A percentile compares a stretch with the other conserved stretches of the same genome.
Evolutionary conservation across 2,329 filamentous ascomycete genomes (phyloP).

Genomic region (Paecilomyces dactylethromorphus): DNA sequence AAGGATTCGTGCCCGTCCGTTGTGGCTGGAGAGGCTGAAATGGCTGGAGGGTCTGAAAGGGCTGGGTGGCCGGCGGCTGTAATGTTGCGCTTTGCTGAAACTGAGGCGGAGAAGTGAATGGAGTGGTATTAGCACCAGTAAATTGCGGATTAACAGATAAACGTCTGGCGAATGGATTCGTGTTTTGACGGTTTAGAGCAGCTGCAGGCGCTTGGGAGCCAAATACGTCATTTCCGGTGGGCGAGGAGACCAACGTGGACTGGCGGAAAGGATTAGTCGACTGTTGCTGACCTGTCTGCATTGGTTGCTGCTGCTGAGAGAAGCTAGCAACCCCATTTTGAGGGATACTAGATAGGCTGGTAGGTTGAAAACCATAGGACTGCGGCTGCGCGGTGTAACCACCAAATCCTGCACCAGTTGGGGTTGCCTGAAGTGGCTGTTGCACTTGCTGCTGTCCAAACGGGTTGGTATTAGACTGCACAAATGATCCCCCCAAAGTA

Average conservation of each 20-base stretch:
- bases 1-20: constrained; percentile 67
- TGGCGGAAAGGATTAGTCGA: constrained; percentile 90
- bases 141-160: constrained; percentile 27
- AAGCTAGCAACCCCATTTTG: constrained; percentile 45
- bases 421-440: constrained; percentile 53
- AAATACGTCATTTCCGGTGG: constrained; percentile 42
- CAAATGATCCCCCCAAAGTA: constrained; percentile 18
- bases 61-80: constrained; percentile 30
- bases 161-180: constrained; percentile 78
- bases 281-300: constrained; percentile 43
- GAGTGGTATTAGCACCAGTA: constrained; percentile 14
- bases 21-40: constrained; percentile 49
- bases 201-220: constrained; percentile 39
- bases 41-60: constrained; percentile 43
- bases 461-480: constrained; percentile 25
- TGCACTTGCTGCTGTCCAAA: constrained; percentile 27
- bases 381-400: constrained; percentile 69
- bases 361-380: constrained; percentile 42
- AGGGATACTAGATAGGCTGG: constrained; percentile 38
- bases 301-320: constrained; percentile 34
- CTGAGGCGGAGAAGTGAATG: constrained; percentile 12
- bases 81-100: constrained; percentile 24
- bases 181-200: constrained; percentile 57
- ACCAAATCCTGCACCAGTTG: constrained; percentile 75
- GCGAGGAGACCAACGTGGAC: constrained; percentile 62